Conservation (phyloP, 1,284 basidiomycete genomes). For the Pterula multifida region DNA sequence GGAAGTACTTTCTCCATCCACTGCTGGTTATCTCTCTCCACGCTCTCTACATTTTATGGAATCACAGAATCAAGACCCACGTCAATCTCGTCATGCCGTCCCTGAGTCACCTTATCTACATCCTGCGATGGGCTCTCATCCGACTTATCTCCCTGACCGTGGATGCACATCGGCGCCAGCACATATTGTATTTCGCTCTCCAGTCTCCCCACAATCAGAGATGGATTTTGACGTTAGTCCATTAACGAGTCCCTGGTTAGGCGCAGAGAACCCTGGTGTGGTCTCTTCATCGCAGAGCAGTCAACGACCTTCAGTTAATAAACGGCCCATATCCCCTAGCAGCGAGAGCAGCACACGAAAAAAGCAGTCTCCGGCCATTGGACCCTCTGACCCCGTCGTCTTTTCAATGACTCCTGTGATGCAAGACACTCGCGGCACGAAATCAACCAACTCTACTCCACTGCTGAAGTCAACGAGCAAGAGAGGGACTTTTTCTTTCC, state of each 20-base stretch:
- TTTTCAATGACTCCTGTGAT: conserved; percentile 7
- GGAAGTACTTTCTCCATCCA: not conserved
- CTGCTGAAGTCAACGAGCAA: conserved; percentile 31
- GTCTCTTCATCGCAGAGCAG: conserved; percentile 5
- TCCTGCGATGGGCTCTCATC: conserved; percentile 31
- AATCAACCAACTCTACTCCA: conserved; percentile 53
- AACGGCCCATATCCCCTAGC: conserved; percentile 28
- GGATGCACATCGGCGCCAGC: conserved; percentile 40
- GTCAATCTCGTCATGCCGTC: conserved; percentile 39
- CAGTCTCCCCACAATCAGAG: conserved; percentile 32
- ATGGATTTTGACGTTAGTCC: conserved; percentile 64
- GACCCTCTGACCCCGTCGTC: conserved; percentile 22
- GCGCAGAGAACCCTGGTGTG: conserved; percentile 20
- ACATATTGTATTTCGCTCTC: conserved; percentile 42
- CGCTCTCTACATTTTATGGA: not conserved
- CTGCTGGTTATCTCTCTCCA: not conserved
- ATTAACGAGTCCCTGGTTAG: conserved; percentile 66
- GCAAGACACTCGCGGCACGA: conserved; percentile 30
- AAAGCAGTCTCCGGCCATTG: conserved; percentile 36
- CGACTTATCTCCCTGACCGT: conserved; percentile 13
- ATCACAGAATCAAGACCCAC: conserved; percentile 48
- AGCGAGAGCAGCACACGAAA: conserved; percentile 33
- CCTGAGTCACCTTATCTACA: conserved; percentile 39
- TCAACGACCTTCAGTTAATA: conserved; percentile 20
- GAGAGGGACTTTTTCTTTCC: conserved; percentile 8